Conservation (phyloP, 2,329 filamentous ascomycete genomes). For the Cytospora leucostoma region DNA sequence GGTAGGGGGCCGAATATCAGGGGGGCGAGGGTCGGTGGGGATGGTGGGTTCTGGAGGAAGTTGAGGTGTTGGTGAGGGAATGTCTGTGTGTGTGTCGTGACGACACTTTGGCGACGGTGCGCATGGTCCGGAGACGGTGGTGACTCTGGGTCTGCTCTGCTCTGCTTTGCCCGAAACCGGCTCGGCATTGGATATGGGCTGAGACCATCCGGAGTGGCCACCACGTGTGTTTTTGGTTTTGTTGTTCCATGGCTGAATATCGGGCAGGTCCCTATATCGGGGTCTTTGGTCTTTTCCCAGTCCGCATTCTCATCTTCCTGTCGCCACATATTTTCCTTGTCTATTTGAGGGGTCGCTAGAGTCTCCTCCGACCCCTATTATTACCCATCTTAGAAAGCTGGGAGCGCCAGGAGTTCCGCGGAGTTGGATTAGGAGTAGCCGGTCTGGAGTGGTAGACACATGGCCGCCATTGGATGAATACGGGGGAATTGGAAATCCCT, state of each 20-base stretch:
- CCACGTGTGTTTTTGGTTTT: neutral
- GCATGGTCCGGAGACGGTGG: neutral
- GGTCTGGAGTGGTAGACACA: neutral
- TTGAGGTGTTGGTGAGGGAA: slow-evolving; percentile 54
- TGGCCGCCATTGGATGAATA: neutral
- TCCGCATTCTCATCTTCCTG: neutral
- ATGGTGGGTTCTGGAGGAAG: slow-evolving; percentile 56
- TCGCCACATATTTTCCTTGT: too few species aligned
- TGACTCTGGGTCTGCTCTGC: slow-evolving; percentile 6
- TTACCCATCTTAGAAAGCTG: neutral
- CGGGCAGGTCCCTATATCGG: neutral
- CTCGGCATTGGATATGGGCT: neutral
- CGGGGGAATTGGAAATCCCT: neutral
- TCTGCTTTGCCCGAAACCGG: slow-evolving; percentile 2
- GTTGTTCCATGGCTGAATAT: neutral
- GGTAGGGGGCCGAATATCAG: slow-evolving; percentile 45
- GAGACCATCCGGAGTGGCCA: neutral
- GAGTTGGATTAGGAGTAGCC: neutral
- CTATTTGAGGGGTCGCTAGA: too few species aligned
- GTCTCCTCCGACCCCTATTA: neutral
- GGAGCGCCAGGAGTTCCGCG: neutral
- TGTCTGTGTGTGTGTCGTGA: neutral
- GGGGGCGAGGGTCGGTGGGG: slow-evolving; percentile 46
- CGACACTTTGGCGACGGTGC: neutral
- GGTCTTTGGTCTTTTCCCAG: neutral